A percentile compares a stretch with the other conserved stretches of the same genome.
Evolutionary conservation across 495 filamentous ascomycete species (phyloP).

Genomic region (Oleoguttula mirabilis): DNA sequence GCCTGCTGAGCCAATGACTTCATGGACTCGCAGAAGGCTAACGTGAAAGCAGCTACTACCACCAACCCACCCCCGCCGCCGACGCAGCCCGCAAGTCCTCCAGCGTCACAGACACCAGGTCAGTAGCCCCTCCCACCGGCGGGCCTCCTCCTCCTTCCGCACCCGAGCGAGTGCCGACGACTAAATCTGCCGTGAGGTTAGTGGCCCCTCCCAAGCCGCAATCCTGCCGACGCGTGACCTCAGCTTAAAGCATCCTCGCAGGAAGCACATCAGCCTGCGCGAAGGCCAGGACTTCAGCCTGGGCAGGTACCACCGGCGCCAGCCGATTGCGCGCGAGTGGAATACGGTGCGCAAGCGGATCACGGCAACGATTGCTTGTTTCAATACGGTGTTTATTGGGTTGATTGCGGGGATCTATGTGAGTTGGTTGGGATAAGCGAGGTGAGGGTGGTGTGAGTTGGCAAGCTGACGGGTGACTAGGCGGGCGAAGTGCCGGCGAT

Average conservation of each 20-base stretch:
- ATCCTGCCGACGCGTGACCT: slow-evolving; percentile 3
- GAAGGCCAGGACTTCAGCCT: slow-evolving; percentile 21
- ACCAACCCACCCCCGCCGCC: not conserved
- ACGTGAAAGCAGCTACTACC: slow-evolving; percentile 6
- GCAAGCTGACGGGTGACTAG: no score
- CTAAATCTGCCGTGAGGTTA: slow-evolving; percentile 9
- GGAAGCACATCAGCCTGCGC: slow-evolving; percentile 18
- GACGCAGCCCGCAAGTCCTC: not conserved
- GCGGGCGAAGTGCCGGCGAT: slow-evolving; percentile 62
- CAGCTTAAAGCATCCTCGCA: slow-evolving; percentile 19
- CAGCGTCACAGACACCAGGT: slow-evolving; percentile 11
- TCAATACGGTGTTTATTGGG: slow-evolving; percentile 56
- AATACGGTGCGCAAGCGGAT: slow-evolving; percentile 50
- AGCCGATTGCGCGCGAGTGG: slow-evolving; percentile 51
- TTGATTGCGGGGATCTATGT: slow-evolving; percentile 60
- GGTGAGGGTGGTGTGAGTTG: no score
- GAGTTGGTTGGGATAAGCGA: no score
- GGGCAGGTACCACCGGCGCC: slow-evolving; percentile 22
- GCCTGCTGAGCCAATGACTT: not conserved
- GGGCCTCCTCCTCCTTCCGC: not conserved
- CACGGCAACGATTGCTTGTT: slow-evolving; percentile 53
- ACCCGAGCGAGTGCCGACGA: not conserved
- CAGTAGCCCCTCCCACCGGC: slow-evolving; percentile 3
- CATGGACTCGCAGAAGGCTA: not conserved
- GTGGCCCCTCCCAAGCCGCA: slow-evolving; percentile 3